Evolutionary conservation across 2,329 filamentous ascomycete genomes (phyloP), one percentile per base, ranked within the genome.

Genomic region (Fusarium hainanense): DNA sequence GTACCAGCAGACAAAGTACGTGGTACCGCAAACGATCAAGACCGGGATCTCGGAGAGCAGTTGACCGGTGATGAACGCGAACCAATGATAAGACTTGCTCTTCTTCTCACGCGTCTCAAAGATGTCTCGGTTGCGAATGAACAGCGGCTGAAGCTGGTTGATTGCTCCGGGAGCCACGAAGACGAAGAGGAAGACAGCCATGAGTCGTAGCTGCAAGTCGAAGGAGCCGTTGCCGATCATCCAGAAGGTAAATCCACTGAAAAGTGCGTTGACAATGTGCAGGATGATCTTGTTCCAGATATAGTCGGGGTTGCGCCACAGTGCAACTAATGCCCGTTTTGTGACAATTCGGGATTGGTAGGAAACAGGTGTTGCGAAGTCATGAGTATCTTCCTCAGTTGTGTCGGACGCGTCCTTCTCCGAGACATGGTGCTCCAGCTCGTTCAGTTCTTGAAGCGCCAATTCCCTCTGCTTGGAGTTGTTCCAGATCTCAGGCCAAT

Each of bases 401-500:
- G 14, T 21, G 7, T 20, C 16, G 4, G 12, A 37, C 0, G 9
- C 18, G 10, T n/a, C 32, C 6, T n/a, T 16, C 3, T 25, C 28
- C 3, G 41, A 18, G 11, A 16, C 4, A 7, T 8, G 3, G 0
- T 7, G 41, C 25, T 18, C 21, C 1, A 47, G 27, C 32, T 25
- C 18, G 3, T 7, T 30, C 9, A 54, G 6, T 9, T 47, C 51
- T 14, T 9, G 6, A 92, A 82, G 0, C 88, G 83, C 0, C 86
- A 74, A 71, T 88, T 82, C 79, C 68, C 88, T 85, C 72, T 92
- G 85, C 2, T 86, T 81, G 1, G 88, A 93, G 21, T 84, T 83
- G 25, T 85, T 81, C 91, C 91, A 93, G 68, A 92, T 85, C 37
- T 91, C 83, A 74, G 89, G 90, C 90, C 89, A 93, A 75, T 92